Base-by-base conservation (phyloP, 441 rosid species). In the Jatropha podagrica region DNA sequence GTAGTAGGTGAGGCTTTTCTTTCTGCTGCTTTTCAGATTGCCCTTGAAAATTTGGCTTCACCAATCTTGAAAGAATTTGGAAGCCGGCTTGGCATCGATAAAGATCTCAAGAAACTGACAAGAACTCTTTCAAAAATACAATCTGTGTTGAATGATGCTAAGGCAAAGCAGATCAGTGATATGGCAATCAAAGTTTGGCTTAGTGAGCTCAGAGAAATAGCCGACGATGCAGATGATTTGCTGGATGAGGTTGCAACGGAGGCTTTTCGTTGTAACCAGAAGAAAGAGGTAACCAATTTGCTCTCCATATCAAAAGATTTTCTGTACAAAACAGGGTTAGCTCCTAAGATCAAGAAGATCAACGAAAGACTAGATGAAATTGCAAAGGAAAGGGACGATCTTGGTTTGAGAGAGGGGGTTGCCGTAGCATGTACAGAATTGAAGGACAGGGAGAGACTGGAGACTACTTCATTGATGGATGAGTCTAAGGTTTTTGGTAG, bases 401-500 rank as follows among this genome's bases (percentile, higher is more conserved):
- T 77, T 46, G 80, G 54, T 67, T 55, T 77, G 68, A 71, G 10
- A 59, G 75, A 65, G 72, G 76, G 72, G 17, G 48, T 65, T 52
- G 46, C 37, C 4, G n/a, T 46, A 18, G 52, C 46, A 4, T 52
- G 13, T 69, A 52, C n/a, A 15, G 79, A 41, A 51, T 62, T 14
- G 48, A 69, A 61, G n/a, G 74, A 75, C n/a, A 38, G 23, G 49
- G 74, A 76, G 27, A 77, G 71, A 41, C 48, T 65, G 42, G 74
- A 69, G 12, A 71, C 80, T 7, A 77, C 61, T 55, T 77, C 80
- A 13, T 67, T 72, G 14, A 38, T 77, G 4, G 80, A 77, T 65
- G 80, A 72, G 37, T 55, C 67, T 46, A 26, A 27, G 61, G 76
- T 72, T 56, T 56, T 77, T 66, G 80, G 80, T 58, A 72, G 80